phyloP scores from a whole-genome alignment of 2,329 filamentous ascomycete genomes.

The Fusarium aywerte region DNA sequence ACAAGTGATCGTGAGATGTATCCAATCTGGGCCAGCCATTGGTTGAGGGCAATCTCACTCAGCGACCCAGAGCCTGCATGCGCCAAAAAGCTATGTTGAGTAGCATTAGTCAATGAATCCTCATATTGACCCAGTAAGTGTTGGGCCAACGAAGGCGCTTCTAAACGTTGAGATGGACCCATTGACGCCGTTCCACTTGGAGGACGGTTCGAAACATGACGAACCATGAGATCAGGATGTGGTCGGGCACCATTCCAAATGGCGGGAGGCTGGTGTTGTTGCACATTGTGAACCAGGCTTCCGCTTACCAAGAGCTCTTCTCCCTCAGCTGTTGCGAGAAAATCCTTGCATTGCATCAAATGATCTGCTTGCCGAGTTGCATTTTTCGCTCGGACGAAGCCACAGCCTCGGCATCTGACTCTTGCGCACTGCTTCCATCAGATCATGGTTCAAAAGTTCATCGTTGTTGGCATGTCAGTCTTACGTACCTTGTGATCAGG shows the following conservation, averaged over 20 bases:
- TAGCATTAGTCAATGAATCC: not conserved
- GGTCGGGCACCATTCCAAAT: not conserved
- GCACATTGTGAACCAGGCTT: conserved; percentile 1
- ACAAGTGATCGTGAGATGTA: conserved; percentile 6
- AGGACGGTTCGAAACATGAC: not conserved
- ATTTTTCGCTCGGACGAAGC: conserved; percentile 4
- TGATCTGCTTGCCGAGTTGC: conserved; percentile 11
- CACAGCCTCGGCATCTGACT: not conserved
- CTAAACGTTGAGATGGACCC: not conserved
- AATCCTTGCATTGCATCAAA: conserved; percentile 10
- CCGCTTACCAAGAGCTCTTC: conserved; percentile 3
- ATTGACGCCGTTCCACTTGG: not conserved
- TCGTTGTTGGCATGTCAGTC: not conserved
- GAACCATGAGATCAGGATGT: conserved; percentile 2
- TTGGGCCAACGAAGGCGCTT: conserved; percentile 1
- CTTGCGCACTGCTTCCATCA: conserved; percentile 4
- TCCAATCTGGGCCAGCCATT: conserved; percentile 10
- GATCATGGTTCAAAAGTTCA: not conserved
- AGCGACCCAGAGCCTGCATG: conserved; percentile 2
- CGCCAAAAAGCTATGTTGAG: conserved; percentile 1
- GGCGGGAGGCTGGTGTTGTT: not conserved
- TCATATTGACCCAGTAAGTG: not conserved
- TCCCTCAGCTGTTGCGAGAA: conserved; percentile 1
- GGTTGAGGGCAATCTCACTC: not conserved
- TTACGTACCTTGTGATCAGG: conserved; percentile 6